phyloP scores from a whole-genome alignment of 1,284 basidiomycete species.

The Cutaneotrichosporon spelunceum region DNA sequence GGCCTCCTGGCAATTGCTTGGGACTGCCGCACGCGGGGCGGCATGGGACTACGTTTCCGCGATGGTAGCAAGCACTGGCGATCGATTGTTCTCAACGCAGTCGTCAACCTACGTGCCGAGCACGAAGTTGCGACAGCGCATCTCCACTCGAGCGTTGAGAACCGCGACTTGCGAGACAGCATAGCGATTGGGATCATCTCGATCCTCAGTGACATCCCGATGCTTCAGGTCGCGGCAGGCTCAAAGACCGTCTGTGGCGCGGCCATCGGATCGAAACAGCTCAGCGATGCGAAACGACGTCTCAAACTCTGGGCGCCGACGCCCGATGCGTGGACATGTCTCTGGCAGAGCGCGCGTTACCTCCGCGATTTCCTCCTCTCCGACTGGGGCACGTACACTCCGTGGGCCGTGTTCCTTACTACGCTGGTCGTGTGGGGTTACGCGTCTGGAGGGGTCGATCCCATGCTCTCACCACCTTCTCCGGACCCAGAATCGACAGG shows the following conservation, averaged over 20 bases:
- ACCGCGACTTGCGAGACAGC: slow-evolving; percentile 38
- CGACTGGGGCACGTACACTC: slow-evolving; percentile 42
- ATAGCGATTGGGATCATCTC: slow-evolving; percentile 44
- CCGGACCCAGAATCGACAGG: slow-evolving; percentile 13
- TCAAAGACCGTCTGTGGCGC: slow-evolving; percentile 37
- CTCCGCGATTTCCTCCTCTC: slow-evolving; percentile 35
- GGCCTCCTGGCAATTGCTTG: slow-evolving; percentile 42
- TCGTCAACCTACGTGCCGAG: slow-evolving; percentile 37
- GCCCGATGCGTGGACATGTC: slow-evolving; percentile 44
- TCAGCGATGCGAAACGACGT: slow-evolving; percentile 36
- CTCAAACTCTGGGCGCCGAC: slow-evolving; percentile 40
- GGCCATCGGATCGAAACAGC: slow-evolving; percentile 35
- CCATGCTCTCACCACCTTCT: not conserved
- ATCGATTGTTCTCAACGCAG: slow-evolving; percentile 36
- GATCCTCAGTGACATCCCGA: slow-evolving; percentile 43
- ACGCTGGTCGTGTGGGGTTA: slow-evolving; percentile 40
- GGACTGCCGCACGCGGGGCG: slow-evolving; percentile 43
- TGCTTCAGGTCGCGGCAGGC: slow-evolving; percentile 44
- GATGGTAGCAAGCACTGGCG: slow-evolving; percentile 44
- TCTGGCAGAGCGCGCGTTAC: slow-evolving; percentile 45
- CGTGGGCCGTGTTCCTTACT: slow-evolving; percentile 41
- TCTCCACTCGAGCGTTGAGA: slow-evolving; percentile 29
- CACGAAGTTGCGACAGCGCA: slow-evolving; percentile 32
- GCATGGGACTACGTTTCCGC: slow-evolving; percentile 42
- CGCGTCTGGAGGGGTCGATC: slow-evolving; percentile 19